Evolutionary conservation across 2,329 filamentous ascomycete genomes (phyloP).

Genomic region (Colletotrichum cordylinicola): DNA sequence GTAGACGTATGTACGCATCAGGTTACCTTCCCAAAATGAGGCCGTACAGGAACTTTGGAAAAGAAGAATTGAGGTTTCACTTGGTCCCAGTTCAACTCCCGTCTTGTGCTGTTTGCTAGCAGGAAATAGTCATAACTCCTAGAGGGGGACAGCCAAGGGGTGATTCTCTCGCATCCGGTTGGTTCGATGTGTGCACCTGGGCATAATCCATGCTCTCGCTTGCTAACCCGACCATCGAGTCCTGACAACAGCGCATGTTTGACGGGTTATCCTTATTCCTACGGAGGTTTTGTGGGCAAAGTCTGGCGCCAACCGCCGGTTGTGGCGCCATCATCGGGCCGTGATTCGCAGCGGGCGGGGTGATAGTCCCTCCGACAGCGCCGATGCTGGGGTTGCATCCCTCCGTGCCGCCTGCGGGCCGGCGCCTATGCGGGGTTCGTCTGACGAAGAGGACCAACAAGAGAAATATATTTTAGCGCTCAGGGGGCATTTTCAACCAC

Average conservation of each 20-base stretch:
- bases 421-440: background rate
- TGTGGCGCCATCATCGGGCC: background rate
- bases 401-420: background rate
- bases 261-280: background rate
- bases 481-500: background rate
- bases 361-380: background rate
- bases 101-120: too few species aligned
- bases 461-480: background rate
- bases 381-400: background rate
- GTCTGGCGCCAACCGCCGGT: background rate
- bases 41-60: too few species aligned
- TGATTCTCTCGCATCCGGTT: background rate
- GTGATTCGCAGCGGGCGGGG: background rate
- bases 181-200: background rate
- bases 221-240: background rate
- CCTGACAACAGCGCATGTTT: background rate
- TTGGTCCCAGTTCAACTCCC: too few species aligned
- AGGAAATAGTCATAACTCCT: too few species aligned
- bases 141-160: rapidly evolving
- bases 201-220: background rate
- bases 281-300: background rate
- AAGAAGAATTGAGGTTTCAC: too few species aligned
- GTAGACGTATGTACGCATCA: too few species aligned
- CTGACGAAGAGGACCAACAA: background rate
- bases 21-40: background rate